Evolutionary conservation across 1,139 yeast species (phyloP).

Genomic region (Yarrowia galli): DNA sequence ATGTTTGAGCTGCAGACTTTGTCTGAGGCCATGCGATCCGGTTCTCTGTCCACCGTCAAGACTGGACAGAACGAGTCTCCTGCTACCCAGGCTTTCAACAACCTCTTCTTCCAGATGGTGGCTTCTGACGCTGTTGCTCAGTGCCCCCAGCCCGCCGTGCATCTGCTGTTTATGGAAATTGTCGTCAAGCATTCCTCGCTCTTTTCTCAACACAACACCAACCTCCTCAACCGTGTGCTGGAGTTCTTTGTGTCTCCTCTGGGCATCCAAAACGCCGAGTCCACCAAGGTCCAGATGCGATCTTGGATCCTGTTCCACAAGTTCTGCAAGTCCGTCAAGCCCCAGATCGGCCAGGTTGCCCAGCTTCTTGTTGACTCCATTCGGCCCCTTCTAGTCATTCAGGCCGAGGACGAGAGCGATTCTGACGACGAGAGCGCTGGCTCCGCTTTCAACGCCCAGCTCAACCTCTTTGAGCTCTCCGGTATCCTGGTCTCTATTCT

Average conservation of each 20-base stretch:
- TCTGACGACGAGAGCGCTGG: constrained; percentile 52
- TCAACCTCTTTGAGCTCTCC: constrained; percentile 74
- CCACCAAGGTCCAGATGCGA: constrained; percentile 70
- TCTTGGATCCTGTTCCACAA: constrained; percentile 91
- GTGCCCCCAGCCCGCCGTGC: constrained; percentile 74
- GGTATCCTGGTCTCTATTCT: constrained; percentile 50
- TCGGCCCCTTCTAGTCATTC: constrained; percentile 61
- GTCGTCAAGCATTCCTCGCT: constrained; percentile 79
- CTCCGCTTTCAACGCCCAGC: constrained; percentile 75
- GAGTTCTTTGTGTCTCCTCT: constrained; percentile 79
- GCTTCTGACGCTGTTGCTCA: constrained; percentile 58
- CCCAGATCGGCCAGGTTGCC: constrained; percentile 59
- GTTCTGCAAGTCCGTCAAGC: constrained; percentile 78
- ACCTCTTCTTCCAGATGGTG: constrained; percentile 69
- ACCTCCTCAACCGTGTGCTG: constrained; percentile 65
- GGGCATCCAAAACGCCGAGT: constrained; percentile 74
- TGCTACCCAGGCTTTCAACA: constrained; percentile 48
- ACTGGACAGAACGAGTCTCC: constrained; percentile 57
- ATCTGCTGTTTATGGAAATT: constrained; percentile 80
- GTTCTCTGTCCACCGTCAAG: constrained; percentile 71
- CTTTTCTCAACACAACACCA: constrained; percentile 56
- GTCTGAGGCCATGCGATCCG: constrained; percentile 80
- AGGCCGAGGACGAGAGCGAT: constrained; percentile 62
- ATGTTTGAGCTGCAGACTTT: constrained; percentile 78
- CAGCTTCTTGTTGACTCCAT: constrained; percentile 60